A percentile compares a stretch with the other conserved stretches of the same genome.
Conservation (phyloP, 257 asterid genomes). For the Cordia subcordata region DNA sequence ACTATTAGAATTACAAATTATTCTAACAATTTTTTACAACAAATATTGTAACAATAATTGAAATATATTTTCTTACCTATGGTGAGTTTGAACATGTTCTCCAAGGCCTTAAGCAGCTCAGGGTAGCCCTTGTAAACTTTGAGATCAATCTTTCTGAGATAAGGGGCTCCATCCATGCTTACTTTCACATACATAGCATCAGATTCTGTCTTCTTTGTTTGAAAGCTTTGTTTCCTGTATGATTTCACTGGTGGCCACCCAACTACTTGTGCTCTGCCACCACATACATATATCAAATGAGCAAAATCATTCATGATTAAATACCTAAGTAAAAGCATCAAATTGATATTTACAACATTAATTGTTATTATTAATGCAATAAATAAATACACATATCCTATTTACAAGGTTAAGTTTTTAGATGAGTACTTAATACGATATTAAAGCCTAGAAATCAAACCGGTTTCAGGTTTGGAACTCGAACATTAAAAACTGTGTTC, state of each 20-base stretch:
- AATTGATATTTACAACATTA: too few species aligned
- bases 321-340: neutral
- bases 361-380: too few species aligned
- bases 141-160: slow-evolving; percentile 73
- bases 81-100: slow-evolving; percentile 73
- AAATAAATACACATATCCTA: too few species aligned
- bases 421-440: too few species aligned
- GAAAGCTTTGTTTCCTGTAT: neutral
- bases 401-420: too few species aligned
- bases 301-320: neutral
- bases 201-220: slow-evolving; percentile 34
- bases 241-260: slow-evolving; percentile 9
- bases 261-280: slow-evolving; percentile 1
- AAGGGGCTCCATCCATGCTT: slow-evolving; percentile 92
- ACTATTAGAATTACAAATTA: neutral
- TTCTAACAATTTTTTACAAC: neutral
- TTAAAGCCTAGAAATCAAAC: too few species aligned
- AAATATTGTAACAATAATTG: too few species aligned
- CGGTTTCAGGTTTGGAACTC: too few species aligned
- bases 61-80: slow-evolving; percentile 40
- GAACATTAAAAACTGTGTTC: too few species aligned
- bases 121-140: slow-evolving; percentile 50
- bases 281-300: neutral
- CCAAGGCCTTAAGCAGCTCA: slow-evolving; percentile 54
- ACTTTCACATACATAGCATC: slow-evolving; percentile 76